These are phyloP conservation scores for Bolboschoenus planiculmis DNA, from an alignment of 176 grass and related monocot species.

Conservation along the genomic window DNA sequence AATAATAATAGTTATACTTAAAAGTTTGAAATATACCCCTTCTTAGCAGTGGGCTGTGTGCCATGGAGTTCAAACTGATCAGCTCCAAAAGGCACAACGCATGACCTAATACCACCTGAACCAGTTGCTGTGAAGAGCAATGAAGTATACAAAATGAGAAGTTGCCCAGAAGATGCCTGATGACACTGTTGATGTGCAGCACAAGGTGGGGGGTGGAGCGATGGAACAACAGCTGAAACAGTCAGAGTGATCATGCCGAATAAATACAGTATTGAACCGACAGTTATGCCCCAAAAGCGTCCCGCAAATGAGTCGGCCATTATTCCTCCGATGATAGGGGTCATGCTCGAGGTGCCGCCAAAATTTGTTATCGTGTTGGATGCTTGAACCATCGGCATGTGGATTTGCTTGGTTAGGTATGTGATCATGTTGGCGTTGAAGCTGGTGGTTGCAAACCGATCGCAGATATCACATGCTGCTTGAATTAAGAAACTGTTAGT, in stretches of 20 bases:
- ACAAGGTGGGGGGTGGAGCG: slow-evolving; percentile 31
- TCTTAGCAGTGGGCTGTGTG: not conserved
- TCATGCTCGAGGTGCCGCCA: slow-evolving; percentile 49
- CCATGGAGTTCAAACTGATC: slow-evolving; percentile 44
- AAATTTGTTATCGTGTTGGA: slow-evolving; percentile 67
- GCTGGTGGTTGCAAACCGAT: slow-evolving; percentile 45
- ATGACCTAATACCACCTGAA: slow-evolving; percentile 57
- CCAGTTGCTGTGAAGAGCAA: slow-evolving; percentile 45
- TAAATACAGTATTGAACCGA: slow-evolving; percentile 50
- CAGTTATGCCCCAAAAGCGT: slow-evolving; percentile 68
- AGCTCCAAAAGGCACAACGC: slow-evolving; percentile 68
- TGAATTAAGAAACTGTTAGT: not conserved
- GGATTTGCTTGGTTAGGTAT: slow-evolving; percentile 59
- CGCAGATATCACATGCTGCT: slow-evolving; percentile 60
- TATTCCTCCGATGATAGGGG: slow-evolving; percentile 60
- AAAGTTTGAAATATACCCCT: not conserved
- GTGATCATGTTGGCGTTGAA: slow-evolving; percentile 69
- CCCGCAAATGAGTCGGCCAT: slow-evolving; percentile 57
- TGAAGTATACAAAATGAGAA: slow-evolving; percentile 43
- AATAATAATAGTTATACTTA: not conserved
- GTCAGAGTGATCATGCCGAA: slow-evolving; percentile 53
- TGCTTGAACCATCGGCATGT: slow-evolving; percentile 63
- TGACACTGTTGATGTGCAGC: slow-evolving; percentile 24
- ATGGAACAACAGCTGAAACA: slow-evolving; percentile 38
- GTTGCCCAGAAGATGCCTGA: slow-evolving; percentile 28